Percentiles rank a stretch among this genome's conserved stretches.
Conservation (phyloP, 2,329 filamentous ascomycete genomes). For the Fusarium irregulare region DNA sequence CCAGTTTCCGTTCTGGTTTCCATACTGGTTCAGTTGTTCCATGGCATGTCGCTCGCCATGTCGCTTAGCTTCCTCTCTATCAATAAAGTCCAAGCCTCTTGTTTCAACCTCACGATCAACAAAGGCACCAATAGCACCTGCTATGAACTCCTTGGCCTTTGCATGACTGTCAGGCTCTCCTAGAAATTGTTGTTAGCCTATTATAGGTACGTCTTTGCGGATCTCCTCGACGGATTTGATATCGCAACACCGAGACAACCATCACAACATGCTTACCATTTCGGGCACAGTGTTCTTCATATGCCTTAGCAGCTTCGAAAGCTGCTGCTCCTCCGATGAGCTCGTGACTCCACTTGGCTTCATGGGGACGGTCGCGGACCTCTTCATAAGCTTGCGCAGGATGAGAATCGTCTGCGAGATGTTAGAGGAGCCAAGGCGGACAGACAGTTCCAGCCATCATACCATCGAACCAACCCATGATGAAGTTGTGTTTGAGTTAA, state of each 20-base stretch:
- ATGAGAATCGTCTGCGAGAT: conserved; percentile 28
- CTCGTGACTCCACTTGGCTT: conserved; percentile 43
- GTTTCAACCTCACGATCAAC: conserved; percentile 50
- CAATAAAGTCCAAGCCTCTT: conserved; percentile 46
- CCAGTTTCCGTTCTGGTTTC: conserved; percentile 21
- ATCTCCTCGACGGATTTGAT: neutral
- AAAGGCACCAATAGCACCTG: conserved; percentile 46
- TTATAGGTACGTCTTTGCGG: neutral
- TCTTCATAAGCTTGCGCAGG: conserved; percentile 43
- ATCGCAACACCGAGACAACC: neutral
- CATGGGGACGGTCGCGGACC: conserved; percentile 44
- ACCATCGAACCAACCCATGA: conserved; percentile 31
- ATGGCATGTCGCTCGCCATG: conserved; percentile 45
- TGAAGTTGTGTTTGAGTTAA: neutral
- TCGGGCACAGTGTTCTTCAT: conserved; percentile 45
- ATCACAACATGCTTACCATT: conserved; percentile 38
- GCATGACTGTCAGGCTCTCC: conserved; percentile 47
- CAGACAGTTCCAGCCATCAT: no score
- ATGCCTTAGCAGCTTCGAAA: conserved; percentile 48
- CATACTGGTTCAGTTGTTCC: conserved; percentile 37
- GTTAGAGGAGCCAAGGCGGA: neutral
- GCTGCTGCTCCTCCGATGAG: conserved; percentile 49
- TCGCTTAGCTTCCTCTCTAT: conserved; percentile 46
- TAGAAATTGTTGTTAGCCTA: neutral
- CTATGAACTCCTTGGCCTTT: conserved; percentile 47